A percentile compares a stretch with the other conserved stretches of the same genome.
phyloP scores from a whole-genome alignment of 768 basidiomycete species.

The Lactarius trivialis region DNA sequence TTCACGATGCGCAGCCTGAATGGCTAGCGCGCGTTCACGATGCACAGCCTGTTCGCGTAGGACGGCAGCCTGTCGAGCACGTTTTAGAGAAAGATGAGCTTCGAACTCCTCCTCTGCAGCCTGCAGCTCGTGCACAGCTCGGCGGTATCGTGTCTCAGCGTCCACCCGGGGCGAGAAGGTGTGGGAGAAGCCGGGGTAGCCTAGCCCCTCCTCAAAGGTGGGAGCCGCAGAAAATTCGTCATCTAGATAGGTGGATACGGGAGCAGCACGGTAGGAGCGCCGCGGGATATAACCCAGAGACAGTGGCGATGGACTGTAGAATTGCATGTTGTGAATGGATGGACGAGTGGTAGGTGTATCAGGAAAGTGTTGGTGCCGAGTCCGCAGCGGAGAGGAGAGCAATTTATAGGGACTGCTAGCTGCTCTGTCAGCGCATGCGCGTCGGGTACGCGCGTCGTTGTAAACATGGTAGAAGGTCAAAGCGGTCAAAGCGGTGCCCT shows the following conservation, averaged over 20 bases:
- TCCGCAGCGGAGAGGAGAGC: neutral
- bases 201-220: neutral
- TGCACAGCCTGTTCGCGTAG: conserved; percentile 3
- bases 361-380: neutral
- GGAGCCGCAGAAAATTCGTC: neutral
- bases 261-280: neutral
- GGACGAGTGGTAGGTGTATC: neutral
- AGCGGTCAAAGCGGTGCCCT: neutral
- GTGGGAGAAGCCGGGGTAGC: neutral
- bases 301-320: conserved; percentile 2
- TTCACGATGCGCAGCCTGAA: no score
- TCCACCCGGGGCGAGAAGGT: neutral
- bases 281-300: neutral
- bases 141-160: conserved; percentile 17
- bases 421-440: conserved; percentile 18
- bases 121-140: conserved; percentile 15
- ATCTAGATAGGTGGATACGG: neutral
- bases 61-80: conserved; percentile 1
- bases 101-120: conserved; percentile 20
- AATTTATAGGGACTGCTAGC: conserved; percentile 16
- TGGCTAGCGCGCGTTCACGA: neutral
- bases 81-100: neutral
- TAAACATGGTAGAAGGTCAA: neutral
- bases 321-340: conserved; percentile 4
- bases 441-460: conserved; percentile 16